Evolutionary conservation across 805 yeast species (phyloP), one percentile per base, ranked within the genome.

Genomic region (Teunomyces stri): DNA sequence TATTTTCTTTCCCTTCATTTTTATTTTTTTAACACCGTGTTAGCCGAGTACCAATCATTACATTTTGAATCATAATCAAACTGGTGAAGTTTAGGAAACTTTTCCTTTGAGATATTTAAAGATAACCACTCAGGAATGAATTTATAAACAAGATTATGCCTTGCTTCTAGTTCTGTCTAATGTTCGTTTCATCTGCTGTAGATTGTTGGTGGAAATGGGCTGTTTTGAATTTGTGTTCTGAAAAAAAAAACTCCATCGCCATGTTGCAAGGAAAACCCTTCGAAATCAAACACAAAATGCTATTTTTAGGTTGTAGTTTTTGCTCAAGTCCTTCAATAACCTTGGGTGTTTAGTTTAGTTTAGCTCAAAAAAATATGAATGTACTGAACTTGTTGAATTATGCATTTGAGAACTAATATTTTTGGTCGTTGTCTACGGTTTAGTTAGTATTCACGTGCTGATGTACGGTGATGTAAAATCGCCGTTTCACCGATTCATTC

Each of bases 341-440:
- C 11, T 37, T 6, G 29, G 11, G 12, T 37, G 40, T 37, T 37
- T 35, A 35, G 38, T 37, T 36, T 37, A 37, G 40, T 37, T 37
- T 37, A 37, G 40, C 29, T 37, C 15, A 4, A 37, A 37, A 37
- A 22, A 37, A 22, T 35, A 35, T 37, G 28, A 11, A 37, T 37
- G 29, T 37, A 20, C 25, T 37, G 34, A 31, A 31, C 29, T 22
- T 21, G 40, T 22, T 13, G 29, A 37, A 37, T 37, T 37, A 21
- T 37, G 40, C 40, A 37, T n/a, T 37, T 22, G 16, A 13, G 28
- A 15, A 21, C 29, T 21, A 21, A 11, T 37, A 21, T 37, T 37
- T 12, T 37, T 5, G 34, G 34, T 31, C 7, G 18, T 31, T n/a
- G 18, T 7, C 16, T 31, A n/a, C 34, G 34, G 16, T 31, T 31